Conservation (phyloP, 2,329 filamentous ascomycete genomes). For the Cladosporium halotolerans region DNA sequence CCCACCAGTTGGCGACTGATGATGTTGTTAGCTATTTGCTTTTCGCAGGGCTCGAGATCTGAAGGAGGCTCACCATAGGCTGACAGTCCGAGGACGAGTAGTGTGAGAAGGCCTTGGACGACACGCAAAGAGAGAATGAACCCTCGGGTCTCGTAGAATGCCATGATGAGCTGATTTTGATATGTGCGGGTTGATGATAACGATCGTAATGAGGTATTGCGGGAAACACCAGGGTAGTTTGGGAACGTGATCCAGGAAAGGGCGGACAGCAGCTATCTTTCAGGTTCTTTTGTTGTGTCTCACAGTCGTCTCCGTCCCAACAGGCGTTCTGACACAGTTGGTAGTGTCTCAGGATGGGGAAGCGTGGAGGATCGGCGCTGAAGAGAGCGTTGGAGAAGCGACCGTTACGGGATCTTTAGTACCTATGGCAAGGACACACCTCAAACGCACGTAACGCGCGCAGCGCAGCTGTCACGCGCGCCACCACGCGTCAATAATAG, state of each 20-base stretch:
- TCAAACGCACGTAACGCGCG: not conserved
- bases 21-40: slow-evolving; percentile 1
- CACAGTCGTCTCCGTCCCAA: slow-evolving; percentile 8
- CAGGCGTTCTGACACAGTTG: not conserved
- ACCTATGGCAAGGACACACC: not conserved
- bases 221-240: not conserved
- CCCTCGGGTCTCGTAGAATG: slow-evolving; percentile 31
- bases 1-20: slow-evolving; percentile 52
- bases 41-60: not conserved
- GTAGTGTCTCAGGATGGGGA: not conserved
- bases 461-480: not conserved
- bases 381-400: slow-evolving; percentile 5
- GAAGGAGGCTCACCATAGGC: slow-evolving; percentile 55
- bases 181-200: not conserved
- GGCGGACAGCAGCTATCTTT: not conserved
- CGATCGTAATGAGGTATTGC: not conserved
- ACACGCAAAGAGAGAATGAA: slow-evolving; percentile 60
- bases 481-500: slow-evolving; percentile 4
- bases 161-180: slow-evolving; percentile 24
- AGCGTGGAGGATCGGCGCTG: slow-evolving; percentile 11
- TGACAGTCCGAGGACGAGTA: slow-evolving; percentile 70
- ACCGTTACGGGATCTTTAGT: not conserved
- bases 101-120: slow-evolving; percentile 59
- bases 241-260: not conserved
- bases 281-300: slow-evolving; percentile 7